Percentiles rank a stretch among this genome's conserved stretches.
These are phyloP conservation scores for Parastagonospora avenae DNA, from an alignment of 2,329 filamentous ascomycete species.

Conservation along the genomic window DNA sequence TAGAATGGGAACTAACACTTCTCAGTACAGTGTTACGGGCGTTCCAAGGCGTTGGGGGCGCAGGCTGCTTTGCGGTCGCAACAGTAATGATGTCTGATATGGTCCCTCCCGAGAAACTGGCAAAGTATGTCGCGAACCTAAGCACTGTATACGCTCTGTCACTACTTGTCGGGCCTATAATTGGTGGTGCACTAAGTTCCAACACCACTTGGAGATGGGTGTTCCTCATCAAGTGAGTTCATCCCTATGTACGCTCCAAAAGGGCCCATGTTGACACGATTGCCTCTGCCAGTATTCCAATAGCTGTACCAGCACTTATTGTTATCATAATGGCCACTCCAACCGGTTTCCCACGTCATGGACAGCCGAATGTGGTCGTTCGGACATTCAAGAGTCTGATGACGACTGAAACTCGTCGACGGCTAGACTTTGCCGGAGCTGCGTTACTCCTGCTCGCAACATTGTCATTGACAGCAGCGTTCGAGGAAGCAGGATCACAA, in stretches of 20 bases:
- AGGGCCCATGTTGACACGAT: neutral
- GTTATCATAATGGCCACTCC: conserved; percentile 1
- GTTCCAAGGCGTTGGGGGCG: too few relatives aligned
- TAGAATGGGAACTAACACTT: too few relatives aligned
- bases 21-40: too few relatives aligned
- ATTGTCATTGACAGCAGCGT: conserved; percentile 4
- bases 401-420: neutral
- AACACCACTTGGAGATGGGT: conserved; percentile 15
- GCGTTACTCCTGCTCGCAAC: conserved; percentile 7
- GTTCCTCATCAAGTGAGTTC: conserved; percentile 12
- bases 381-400: neutral
- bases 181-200: conserved; percentile 13
- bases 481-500: conserved; percentile 10
- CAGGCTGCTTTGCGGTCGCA: neutral
- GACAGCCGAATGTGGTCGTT: neutral
- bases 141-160: conserved; percentile 22
- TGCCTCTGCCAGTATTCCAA: conserved; percentile 5
- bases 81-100: neutral
- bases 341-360: neutral
- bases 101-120: neutral
- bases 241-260: neutral
- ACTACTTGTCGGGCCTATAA: conserved; percentile 20
- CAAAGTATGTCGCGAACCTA: neutral
- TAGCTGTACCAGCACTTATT: neutral
- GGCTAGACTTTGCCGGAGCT: conserved; percentile 9